Evolutionary conservation across 192 early-diverging fungal genomes (phyloP).

Genomic region (Entomortierella beljakovae): DNA sequence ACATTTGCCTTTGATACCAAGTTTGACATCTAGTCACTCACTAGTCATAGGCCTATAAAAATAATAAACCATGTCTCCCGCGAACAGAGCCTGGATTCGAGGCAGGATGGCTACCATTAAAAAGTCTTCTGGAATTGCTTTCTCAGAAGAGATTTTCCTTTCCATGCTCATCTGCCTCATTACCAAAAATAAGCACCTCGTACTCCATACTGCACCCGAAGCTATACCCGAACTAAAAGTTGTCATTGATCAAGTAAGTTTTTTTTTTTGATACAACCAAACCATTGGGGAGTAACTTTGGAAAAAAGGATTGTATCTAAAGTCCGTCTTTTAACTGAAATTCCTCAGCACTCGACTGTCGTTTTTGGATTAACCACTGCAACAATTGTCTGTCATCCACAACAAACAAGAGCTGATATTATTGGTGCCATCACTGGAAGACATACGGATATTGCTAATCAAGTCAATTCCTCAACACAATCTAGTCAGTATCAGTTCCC

Average conservation of each 20-base stretch:
- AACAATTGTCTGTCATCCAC: slow-evolving; percentile 55
- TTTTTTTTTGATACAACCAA: not conserved
- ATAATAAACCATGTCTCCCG: slow-evolving; percentile 23
- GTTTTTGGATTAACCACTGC: slow-evolving; percentile 62
- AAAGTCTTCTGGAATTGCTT: slow-evolving; percentile 51
- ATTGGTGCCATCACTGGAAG: slow-evolving; percentile 47
- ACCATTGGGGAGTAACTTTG: too few relatives aligned
- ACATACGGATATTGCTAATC: slow-evolving; percentile 27
- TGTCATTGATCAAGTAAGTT: slow-evolving; percentile 60
- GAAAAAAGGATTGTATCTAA: not conserved
- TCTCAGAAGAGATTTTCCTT: slow-evolving; percentile 66
- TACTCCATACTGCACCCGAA: slow-evolving; percentile 57
- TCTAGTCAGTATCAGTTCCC: slow-evolving; percentile 28
- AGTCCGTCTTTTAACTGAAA: too few relatives aligned
- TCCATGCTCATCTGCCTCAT: slow-evolving; percentile 67
- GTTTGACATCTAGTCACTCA: not conserved
- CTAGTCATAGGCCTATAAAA: not conserved
- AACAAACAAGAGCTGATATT: slow-evolving; percentile 50
- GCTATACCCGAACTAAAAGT: slow-evolving; percentile 56
- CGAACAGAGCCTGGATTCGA: slow-evolving; percentile 59
- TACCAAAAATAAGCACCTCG: slow-evolving; percentile 61
- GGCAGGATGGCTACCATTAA: slow-evolving; percentile 57
- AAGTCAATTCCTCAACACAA: slow-evolving; percentile 18
- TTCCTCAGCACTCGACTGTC: slow-evolving; percentile 49
- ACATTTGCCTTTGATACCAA: not conserved